phyloP scores from a whole-genome alignment of 1,284 basidiomycete genomes.

The Pseudozyma pruni region DNA sequence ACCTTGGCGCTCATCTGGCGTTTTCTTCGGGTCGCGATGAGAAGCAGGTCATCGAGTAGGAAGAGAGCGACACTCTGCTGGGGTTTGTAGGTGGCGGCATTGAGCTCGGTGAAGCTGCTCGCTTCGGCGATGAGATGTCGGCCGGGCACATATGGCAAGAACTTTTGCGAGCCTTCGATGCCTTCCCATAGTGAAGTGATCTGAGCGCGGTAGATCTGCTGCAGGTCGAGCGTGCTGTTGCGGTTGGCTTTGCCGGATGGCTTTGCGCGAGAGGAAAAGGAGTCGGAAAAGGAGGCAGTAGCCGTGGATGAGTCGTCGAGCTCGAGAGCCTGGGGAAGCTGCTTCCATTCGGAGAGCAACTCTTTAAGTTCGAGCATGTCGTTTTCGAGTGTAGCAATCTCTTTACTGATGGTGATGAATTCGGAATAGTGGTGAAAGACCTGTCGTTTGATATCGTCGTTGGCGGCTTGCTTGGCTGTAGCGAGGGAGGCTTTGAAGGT shows the following conservation, averaged over 20 bases:
- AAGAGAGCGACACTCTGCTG: conserved; percentile 88
- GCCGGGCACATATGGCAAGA: conserved; percentile 87
- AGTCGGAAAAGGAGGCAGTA: conserved; percentile 15
- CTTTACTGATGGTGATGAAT: conserved; percentile 95
- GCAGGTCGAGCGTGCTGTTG: conserved; percentile 74
- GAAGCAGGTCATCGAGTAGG: conserved; percentile 87
- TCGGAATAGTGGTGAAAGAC: conserved; percentile 78
- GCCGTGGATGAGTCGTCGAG: conserved; percentile 48
- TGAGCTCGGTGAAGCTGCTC: conserved; percentile 83
- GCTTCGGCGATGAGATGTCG: conserved; percentile 90
- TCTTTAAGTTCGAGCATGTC: conserved; percentile 98
- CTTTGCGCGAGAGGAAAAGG: conserved; percentile 14
- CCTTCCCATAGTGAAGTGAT: conserved; percentile 89
- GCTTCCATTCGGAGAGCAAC: conserved; percentile 86
- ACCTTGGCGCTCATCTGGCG: conserved; percentile 70
- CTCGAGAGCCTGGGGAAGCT: conserved; percentile 60
- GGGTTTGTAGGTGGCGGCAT: conserved; percentile 93
- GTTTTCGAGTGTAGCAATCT: conserved; percentile 94
- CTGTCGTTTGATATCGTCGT: conserved; percentile 59
- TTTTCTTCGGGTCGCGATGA: conserved; percentile 78
- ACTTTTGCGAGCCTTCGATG: conserved; percentile 96
- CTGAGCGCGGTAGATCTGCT: conserved; percentile 91
- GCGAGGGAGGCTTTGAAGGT: conserved; percentile 43
- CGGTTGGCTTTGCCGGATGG: conserved; percentile 23
- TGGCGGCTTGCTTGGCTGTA: conserved; percentile 49